Conservation (phyloP, 2,329 filamentous ascomycete species). For the Leptographium galeiforme region DNA sequence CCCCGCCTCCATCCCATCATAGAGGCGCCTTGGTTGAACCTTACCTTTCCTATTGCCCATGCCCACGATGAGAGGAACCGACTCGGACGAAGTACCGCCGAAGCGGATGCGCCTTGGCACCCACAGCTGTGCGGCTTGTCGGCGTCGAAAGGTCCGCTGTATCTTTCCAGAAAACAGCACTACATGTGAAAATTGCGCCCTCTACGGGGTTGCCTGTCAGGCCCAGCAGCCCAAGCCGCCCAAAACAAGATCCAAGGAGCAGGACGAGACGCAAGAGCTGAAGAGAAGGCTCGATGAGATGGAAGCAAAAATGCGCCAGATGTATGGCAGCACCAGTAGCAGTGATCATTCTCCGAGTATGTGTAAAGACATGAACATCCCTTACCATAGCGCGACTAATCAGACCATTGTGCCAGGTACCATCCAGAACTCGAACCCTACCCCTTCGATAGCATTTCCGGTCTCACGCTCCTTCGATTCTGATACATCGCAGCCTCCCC, state of each 20-base stretch:
- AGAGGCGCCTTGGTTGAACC: neutral
- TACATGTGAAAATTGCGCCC: constrained; percentile 29
- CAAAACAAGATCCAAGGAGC: neutral
- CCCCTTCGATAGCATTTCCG: neutral
- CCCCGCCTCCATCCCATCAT: neutral
- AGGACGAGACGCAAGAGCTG: constrained; percentile 5
- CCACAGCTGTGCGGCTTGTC: constrained; percentile 26
- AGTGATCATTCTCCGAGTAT: neutral
- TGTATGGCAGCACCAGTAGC: neutral
- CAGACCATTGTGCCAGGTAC: neutral
- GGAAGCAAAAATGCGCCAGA: constrained; percentile 14
- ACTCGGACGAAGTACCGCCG: constrained; percentile 3
- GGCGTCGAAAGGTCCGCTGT: constrained; percentile 35
- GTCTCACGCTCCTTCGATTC: neutral
- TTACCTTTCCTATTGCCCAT: neutral
- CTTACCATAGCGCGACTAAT: neutral
- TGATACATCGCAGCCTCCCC: neutral
- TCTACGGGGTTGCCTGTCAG: constrained; percentile 28
- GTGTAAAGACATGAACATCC: neutral
- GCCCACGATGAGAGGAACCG: neutral
- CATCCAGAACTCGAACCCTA: neutral
- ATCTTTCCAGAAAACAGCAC: constrained; percentile 23
- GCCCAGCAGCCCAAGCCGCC: constrained; percentile 21
- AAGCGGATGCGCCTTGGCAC: constrained; percentile 20
- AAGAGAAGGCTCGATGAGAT: constrained; percentile 14